These are phyloP conservation scores for Hymenoscyphus salicellus DNA, from an alignment of 2,329 filamentous ascomycete species.

Conservation along the genomic window DNA sequence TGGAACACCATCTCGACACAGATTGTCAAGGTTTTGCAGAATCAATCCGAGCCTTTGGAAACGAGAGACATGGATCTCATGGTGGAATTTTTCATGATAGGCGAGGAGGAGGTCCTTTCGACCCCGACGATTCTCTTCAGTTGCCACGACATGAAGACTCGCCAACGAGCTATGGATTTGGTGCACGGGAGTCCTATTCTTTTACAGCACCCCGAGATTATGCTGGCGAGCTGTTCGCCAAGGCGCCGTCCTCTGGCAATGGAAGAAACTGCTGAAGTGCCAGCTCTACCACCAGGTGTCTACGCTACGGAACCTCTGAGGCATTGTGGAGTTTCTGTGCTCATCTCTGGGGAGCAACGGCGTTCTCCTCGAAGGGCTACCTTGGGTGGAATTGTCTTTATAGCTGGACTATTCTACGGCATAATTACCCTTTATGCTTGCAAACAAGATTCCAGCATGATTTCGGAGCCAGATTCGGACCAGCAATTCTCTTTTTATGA, in stretches of 20 bases:
- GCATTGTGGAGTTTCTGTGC: conserved; percentile 15
- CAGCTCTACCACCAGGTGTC: conserved; percentile 14
- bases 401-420: conserved; percentile 14
- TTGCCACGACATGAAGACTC: conserved; percentile 15
- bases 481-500: conserved; percentile 10
- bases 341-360: conserved; percentile 10
- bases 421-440: conserved; percentile 14
- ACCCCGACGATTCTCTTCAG: conserved; percentile 21
- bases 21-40: conserved; percentile 15
- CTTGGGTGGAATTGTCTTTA: conserved; percentile 16
- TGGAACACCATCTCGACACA: conserved; percentile 17
- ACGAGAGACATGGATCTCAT: conserved; percentile 18
- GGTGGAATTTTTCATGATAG: conserved; percentile 24
- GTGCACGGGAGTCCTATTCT: conserved; percentile 16
- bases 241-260: conserved; percentile 10
- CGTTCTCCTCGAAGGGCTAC: conserved; percentile 11
- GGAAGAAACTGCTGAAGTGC: conserved; percentile 10
- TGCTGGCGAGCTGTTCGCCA: conserved; percentile 16
- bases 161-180: conserved; percentile 18
- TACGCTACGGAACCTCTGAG: conserved; percentile 15
- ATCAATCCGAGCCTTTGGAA: conserved; percentile 17
- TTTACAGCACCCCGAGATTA: conserved; percentile 12
- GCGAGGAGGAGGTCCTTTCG: conserved; percentile 4
- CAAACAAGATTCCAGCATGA: conserved; percentile 6
- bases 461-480: background rate